Base-by-base conservation (phyloP, 768 basidiomycete species). In the Gymnopilus dilepis region DNA sequence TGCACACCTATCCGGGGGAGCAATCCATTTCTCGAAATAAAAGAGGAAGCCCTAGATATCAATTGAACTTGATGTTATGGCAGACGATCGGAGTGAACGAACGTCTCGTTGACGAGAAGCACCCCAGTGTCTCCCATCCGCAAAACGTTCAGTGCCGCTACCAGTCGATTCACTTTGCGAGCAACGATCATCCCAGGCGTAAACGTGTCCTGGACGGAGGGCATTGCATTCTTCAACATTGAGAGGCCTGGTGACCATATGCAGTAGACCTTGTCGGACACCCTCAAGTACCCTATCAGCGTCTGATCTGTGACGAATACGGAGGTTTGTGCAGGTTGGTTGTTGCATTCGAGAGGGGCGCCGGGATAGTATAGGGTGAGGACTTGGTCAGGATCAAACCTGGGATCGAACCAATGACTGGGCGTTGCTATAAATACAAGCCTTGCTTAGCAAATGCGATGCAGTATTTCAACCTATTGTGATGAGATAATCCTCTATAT, bases 61-160 rank as follows among this genome's bases (percentile, higher is more conserved):
- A 53, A 63, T 42, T 56, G 66, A 28, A 60, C n/a, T n/a, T 30
- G 63, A 48, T 45, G 28, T 15, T 21, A 41, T 26, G 15, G 17
- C 17, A 43, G 60, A 58, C 30, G 17, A 54, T 51, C 52, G 56
- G 19, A n/a, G 65, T 47, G 31, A 24, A 76, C 87, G 62, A 69
- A 90, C 91, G 73, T 94, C 92, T 73, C 92, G 84, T 59, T 93
- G 90, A 58, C 92, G 86, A 51, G 90, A 92, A 40, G 92, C 87
- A 41, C 88, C 90, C 92, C 92, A 94, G 64, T 88, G 82, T 68
- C 88, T 82, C 21, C 92, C 92, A 72, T 94, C 92, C 4, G 92
- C 94, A 74, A 92, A 94, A 28, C 92, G 84, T 70, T 94, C 92
- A 70, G 94, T 94, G 30, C 90, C 89, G 31, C 91, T 80, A 12